Base-by-base conservation (phyloP, 805 yeast genomes). In the Ogataea methanolica region DNA sequence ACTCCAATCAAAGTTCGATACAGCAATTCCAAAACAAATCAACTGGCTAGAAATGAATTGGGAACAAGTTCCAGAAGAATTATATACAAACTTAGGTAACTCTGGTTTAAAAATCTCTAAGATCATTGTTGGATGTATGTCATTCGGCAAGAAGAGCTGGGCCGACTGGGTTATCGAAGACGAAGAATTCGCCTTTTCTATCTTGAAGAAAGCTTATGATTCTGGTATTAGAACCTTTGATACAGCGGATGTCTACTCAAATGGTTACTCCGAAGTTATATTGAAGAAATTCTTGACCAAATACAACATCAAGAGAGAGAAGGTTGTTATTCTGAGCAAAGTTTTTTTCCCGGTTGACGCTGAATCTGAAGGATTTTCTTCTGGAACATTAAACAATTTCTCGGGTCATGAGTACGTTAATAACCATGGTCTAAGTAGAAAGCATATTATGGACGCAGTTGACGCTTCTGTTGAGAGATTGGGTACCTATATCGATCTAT, bases 271-370 rank as follows among this genome's bases (percentile, higher is more conserved):
- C 31, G 84, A 79, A 61, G 54, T 59, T 4, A 46, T 79, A 2
- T 44, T 80, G 11, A 80, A 82, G 16, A 78, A 78, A 56, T 80
- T 79, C 54, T 54, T 80, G 48, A 70, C 71, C 50, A 66, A 68
- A 46, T 79, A 69, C 63, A 65, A 73, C 35, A 81, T 80, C 53
- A 71, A 70, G 8, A 69, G 85, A 55, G 78, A 76, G 40, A 71
- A 70, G 40, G 72, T 80, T 43, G 82, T 79, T n/a, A 79, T 80
- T 46, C 48, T 81, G 54, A 65, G 80, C 23, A 81, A 81, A 63
- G 55, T 39, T 58, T 38, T 46, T 51, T 58, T 47, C 48, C 63
- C 69, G 2, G 67, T 65, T 17, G 75, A 67, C 42, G 33, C 45
- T 7, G 48, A 45, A 7, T 23, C 34, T n/a, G 37, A 38, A 14